Conservation (phyloP, 371 early-diverging fungal species). For the Mortierella sp. region DNA sequence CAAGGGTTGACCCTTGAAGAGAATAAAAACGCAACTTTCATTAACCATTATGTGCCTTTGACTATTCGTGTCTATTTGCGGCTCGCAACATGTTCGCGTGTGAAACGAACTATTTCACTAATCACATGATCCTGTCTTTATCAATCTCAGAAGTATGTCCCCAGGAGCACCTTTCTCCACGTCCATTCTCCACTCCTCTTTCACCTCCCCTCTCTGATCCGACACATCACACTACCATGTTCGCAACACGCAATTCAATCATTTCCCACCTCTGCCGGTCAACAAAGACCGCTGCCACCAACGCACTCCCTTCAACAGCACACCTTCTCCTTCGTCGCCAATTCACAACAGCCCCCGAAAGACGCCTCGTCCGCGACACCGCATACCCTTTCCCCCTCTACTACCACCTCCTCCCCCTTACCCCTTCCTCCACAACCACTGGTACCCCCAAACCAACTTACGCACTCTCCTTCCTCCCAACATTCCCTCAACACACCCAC, state of each 20-base stretch:
- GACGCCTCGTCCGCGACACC: conserved; percentile 29
- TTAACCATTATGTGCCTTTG: background rate
- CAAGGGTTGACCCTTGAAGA: background rate
- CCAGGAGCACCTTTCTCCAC: background rate
- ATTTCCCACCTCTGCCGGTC: background rate
- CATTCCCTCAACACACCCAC: conserved; percentile 32
- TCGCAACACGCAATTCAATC: conserved; percentile 10
- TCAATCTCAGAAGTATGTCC: background rate
- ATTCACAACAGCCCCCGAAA: conserved; percentile 9
- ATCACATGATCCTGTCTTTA: background rate
- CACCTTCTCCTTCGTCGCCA: conserved; percentile 14
- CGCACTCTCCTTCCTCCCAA: conserved; percentile 47
- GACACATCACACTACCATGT: background rate
- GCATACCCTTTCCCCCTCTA: conserved; percentile 46
- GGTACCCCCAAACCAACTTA: conserved; percentile 8
- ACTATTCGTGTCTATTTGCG: background rate
- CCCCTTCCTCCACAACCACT: conserved; percentile 6
- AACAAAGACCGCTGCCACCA: background rate
- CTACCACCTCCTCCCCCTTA: background rate
- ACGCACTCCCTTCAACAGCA: background rate
- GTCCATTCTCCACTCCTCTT: background rate
- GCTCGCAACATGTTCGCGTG: background rate
- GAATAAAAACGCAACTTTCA: background rate
- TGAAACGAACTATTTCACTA: background rate
- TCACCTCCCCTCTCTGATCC: background rate